Evolutionary conservation across 1,139 yeast genomes (phyloP).

Genomic region (Nakaseomyces sp.): DNA sequence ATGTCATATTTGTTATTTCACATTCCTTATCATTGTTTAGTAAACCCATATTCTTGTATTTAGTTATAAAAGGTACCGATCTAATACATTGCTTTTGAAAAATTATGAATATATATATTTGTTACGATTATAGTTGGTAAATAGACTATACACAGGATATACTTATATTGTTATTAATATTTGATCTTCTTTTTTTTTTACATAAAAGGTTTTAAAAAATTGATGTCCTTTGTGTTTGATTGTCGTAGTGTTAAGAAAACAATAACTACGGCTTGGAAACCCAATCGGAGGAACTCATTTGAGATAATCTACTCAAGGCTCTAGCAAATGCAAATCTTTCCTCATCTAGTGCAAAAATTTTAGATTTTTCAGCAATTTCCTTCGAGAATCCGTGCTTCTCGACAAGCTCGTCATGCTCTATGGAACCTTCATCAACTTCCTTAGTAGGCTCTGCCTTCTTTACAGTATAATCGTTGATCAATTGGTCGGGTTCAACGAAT

Average conservation of each 20-base stretch:
- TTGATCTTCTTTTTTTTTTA: no score
- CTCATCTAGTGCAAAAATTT: slow-evolving; percentile 82
- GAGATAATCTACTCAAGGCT: slow-evolving; percentile 80
- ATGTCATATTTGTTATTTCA: no score
- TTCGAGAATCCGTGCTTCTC: slow-evolving; percentile 66
- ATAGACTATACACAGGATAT: background rate
- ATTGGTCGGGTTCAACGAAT: slow-evolving; percentile 75
- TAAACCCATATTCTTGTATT: no score
- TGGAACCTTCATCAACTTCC: slow-evolving; percentile 9
- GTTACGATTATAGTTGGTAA: background rate
- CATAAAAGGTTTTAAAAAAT: no score
- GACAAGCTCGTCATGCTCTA: slow-evolving; percentile 52
- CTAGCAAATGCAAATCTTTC: slow-evolving; percentile 95
- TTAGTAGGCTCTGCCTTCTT: slow-evolving; percentile 5
- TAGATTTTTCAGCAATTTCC: slow-evolving; percentile 64
- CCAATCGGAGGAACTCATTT: slow-evolving; percentile 94
- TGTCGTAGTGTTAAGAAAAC: no score
- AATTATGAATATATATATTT: background rate
- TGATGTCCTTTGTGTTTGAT: no score
- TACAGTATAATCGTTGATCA: slow-evolving; percentile 49
- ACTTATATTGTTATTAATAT: background rate
- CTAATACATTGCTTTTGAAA: no score
- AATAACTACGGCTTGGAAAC: slow-evolving; percentile 37
- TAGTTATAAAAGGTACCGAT: no score
- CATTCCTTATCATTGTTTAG: no score